phyloP scores from a whole-genome alignment of 306 rosid genomes.

The Heteromeles arbutifolia region DNA sequence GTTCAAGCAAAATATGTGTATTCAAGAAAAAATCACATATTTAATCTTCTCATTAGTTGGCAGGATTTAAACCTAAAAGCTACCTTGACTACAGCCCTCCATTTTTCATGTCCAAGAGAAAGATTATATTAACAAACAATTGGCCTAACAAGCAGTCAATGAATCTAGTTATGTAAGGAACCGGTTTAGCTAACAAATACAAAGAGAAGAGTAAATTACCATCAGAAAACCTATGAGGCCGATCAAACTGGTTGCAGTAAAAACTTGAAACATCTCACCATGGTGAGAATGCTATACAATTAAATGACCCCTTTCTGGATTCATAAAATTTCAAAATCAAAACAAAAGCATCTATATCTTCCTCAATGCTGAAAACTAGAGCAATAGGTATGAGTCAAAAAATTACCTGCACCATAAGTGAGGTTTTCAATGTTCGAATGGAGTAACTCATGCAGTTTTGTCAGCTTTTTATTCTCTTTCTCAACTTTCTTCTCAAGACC shows the following conservation, averaged over 20 bases:
- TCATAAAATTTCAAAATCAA: not conserved
- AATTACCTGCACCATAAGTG: constrained; percentile 85
- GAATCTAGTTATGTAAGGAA: not conserved
- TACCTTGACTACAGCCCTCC: not conserved
- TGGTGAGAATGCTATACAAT: not conserved
- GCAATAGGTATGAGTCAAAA: constrained; percentile 6
- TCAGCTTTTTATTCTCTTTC: constrained; percentile 65
- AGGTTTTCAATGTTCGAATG: constrained; percentile 89
- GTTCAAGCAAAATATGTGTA: constrained; percentile 4
- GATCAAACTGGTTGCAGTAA: not conserved
- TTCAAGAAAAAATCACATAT: not conserved
- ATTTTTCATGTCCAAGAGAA: not conserved
- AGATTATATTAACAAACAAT: not conserved
- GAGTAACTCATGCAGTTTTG: constrained; percentile 68
- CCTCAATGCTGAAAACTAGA: constrained; percentile 14
- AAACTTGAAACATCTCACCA: not conserved
- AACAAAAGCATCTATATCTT: not conserved
- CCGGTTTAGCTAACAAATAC: not conserved
- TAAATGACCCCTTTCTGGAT: not conserved
- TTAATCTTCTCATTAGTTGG: not conserved
- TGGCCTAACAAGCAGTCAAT: not conserved
- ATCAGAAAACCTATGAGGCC: not conserved
- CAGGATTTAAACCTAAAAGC: not conserved
- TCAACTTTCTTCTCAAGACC: constrained; percentile 83
- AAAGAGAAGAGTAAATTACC: not conserved